Base-by-base conservation (phyloP, 2,329 filamentous ascomycete genomes). In the Tolypocladium endophyticum region DNA sequence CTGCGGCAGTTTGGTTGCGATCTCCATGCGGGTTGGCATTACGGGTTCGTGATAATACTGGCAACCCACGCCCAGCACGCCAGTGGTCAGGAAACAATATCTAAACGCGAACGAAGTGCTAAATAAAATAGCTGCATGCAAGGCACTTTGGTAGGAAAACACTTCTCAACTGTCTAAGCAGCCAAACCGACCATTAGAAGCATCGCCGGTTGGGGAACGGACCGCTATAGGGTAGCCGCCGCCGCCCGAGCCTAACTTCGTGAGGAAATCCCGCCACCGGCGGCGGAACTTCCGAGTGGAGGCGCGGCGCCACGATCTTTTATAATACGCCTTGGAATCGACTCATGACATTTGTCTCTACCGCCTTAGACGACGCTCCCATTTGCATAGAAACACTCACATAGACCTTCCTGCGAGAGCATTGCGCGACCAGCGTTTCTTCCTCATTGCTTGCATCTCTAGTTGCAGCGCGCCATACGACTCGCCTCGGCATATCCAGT, bases 251-350 rank as follows among this genome's bases (percentile, higher is more conserved):
- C 28, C 58, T 60, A 61, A 61, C 50, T 59, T n/a, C 16, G 11
- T 43, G 38, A 38, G 60, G 61, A 55, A 63, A 57, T 59, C 50
- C 61, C 61, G 61, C 59, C 18, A n/a, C n/a, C n/a, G 6, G 43
- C 4, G 36, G 64, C 69, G 70, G 69, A 71, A 64, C 61, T 71
- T 33, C 70, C 69, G 55, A 64, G 63, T 68, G 59, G 62, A 64
- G 66, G 33, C 47, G 56, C 23, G 38, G 41, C 38, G 23, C 8
- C 55, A 33, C 25, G 20, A 36, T 39, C 38, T 33, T 39, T 52
- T 12, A 30, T 28, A 47, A 11, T 8, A 8, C 23, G 8, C 41
- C n/a, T 25, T 25, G 4, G 45, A 47, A 5, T 11, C 4, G n/a
- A n/a, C n/a, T n/a, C n/a, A n/a, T n/a, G n/a, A n/a, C n/a, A n/a